phyloP scores from a whole-genome alignment of 495 filamentous ascomycete genomes.

The Neurospora sp. region DNA sequence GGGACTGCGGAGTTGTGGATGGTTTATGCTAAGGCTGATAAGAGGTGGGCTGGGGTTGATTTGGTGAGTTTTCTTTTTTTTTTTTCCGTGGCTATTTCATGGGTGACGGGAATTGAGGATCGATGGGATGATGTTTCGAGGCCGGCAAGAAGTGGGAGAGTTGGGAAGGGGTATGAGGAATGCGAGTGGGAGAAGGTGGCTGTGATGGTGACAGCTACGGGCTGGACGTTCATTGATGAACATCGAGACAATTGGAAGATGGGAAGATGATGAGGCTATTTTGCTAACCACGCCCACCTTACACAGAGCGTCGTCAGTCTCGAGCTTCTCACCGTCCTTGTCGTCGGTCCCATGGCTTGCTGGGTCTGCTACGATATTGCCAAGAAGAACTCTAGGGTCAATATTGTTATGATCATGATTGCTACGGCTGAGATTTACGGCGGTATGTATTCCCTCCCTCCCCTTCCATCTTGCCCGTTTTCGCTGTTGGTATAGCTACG shows the following conservation, averaged over 20 bases:
- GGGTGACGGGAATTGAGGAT: too few species aligned
- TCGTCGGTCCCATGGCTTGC: conserved; percentile 62
- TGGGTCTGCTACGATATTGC: conserved; percentile 60
- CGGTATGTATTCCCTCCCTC: conserved; percentile 31
- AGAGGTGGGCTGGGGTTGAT: conserved; percentile 72
- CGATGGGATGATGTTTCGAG: too few species aligned
- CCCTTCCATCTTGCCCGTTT: too few species aligned
- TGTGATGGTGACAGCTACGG: too few species aligned
- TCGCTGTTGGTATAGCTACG: background rate
- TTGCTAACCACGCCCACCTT: background rate
- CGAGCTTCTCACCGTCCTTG: conserved; percentile 76
- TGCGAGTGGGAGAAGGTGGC: too few species aligned
- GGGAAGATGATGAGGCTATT: background rate
- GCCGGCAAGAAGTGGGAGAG: too few species aligned
- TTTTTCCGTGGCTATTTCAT: too few species aligned
- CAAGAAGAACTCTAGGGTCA: conserved; percentile 47
- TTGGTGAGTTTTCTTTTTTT: conserved; percentile 30
- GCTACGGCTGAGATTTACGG: conserved; percentile 96
- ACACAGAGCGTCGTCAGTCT: conserved; percentile 60
- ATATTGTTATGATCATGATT: conserved; percentile 61
- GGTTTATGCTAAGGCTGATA: conserved; percentile 85
- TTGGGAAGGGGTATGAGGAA: too few species aligned
- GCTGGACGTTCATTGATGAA: too few species aligned
- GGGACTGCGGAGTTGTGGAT: conserved; percentile 61
- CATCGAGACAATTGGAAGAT: too few species aligned